Base-by-base conservation (phyloP, 2,329 filamentous ascomycete species). In the Monosporascus sp. region DNA sequence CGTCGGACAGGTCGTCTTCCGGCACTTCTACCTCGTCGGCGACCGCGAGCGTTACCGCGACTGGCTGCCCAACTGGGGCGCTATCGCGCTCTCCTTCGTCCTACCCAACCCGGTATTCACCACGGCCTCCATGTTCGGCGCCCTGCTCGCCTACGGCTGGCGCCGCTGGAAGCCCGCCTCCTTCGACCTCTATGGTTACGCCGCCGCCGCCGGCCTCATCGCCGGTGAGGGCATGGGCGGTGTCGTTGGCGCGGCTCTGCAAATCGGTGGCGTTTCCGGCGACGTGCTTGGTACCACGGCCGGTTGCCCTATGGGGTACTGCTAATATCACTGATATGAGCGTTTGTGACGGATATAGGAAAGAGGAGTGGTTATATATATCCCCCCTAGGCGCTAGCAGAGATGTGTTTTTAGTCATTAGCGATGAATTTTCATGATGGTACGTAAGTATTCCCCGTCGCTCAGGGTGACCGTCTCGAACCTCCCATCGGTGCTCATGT, bases 141-240 rank as follows among this genome's bases (percentile, higher is more conserved):
- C 81, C 2, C 66, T 77, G 17, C 62, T 76, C 15, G 76, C 79
- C 15, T 74, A 71, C 50, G 51, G 76, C 56, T 86, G 83, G 82
- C 72, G 70, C 47, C 82, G 77, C 71, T 76, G 71, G 63, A 76
- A 72, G 59, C 71, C 78, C 8, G 70, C 70, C 50, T 71, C 66
- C 46, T 85, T 81, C 65, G 81, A 84, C 54, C 71, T 81, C 34
- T 83, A 80, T 60, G 79, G 78, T 14, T 86, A 82, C 59, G 80
- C 80, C 9, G 70, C 84, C 44, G 82, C 79, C 2, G 79, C 79
- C 34, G 82, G 82, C 47, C 71, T 83, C 57, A 85, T 85, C 63
- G 82, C 82, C 3, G 82, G 82, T 5, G 82, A 85, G 68, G 82
- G 82, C 51, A 77, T 85, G 51, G 82, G 82, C 36, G 82, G 82